A percentile compares a stretch with the other conserved stretches of the same genome.
Conservation (phyloP, 2,329 filamentous ascomycete genomes). For the Calonectria naviculata region DNA sequence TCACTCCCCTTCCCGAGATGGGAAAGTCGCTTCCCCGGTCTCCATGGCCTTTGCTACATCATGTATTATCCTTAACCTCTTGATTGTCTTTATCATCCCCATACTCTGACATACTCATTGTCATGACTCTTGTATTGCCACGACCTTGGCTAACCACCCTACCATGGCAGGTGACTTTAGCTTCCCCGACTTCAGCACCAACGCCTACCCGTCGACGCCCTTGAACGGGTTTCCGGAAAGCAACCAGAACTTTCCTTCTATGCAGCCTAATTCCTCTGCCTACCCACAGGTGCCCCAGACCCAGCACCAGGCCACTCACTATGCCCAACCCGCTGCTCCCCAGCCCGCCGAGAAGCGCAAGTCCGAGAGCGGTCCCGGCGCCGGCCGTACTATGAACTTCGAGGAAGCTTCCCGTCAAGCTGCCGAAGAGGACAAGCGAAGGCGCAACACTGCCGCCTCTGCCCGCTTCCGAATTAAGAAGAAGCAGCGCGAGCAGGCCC, state of each 20-base stretch:
- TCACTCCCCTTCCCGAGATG: conserved; percentile 39
- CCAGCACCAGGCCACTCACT: conserved; percentile 46
- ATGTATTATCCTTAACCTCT: conserved; percentile 33
- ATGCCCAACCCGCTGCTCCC: conserved; percentile 39
- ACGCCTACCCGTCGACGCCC: conserved; percentile 62
- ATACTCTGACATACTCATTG: conserved; percentile 18
- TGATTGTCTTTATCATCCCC: conserved; percentile 24
- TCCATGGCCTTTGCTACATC: conserved; percentile 31
- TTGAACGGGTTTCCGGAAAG: conserved; percentile 53
- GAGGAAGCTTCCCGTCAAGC: conserved; percentile 79
- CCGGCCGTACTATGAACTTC: conserved; percentile 62
- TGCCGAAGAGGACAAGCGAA: conserved; percentile 90
- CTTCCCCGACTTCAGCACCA: conserved; percentile 63
- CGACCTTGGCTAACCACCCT: conserved; percentile 41
- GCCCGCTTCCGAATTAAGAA: conserved; percentile 95
- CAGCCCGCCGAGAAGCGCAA: conserved; percentile 58
- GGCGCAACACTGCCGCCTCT: conserved; percentile 88
- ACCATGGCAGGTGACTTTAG: conserved; percentile 68
- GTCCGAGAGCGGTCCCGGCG: conserved; percentile 52
- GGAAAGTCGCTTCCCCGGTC: conserved; percentile 37
- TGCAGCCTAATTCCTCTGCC: conserved; percentile 63
- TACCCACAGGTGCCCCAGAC: conserved; percentile 55
- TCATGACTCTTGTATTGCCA: conserved; percentile 35
- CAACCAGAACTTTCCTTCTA: conserved; percentile 57
- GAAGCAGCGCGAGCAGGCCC: conserved; percentile 91